These are phyloP conservation scores for Gyromitra esculenta DNA, from an alignment of 2,329 filamentous ascomycete genomes.

Conservation along the genomic window DNA sequence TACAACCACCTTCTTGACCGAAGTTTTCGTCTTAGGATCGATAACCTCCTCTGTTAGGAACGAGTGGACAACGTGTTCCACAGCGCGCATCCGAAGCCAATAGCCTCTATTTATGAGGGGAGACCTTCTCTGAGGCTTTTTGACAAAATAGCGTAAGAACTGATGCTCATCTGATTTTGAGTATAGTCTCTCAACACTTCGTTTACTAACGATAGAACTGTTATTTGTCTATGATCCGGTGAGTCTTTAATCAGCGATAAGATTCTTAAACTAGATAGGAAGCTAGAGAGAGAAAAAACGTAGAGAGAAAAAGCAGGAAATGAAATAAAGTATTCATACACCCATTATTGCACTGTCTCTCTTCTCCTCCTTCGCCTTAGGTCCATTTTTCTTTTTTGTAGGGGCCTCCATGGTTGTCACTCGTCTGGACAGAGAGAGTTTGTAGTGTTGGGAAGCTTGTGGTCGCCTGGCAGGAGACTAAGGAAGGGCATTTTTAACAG, in stretches of 20 bases:
- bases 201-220: conserved; percentile 90
- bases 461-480: conserved; percentile 13
- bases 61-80: conserved; percentile 77
- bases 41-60: conserved; percentile 70
- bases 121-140: conserved; percentile 81
- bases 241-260: conserved; percentile 14
- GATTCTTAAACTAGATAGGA: background rate
- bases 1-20: conserved; percentile 73
- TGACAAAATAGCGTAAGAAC: conserved; percentile 88
- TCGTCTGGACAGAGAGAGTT: conserved; percentile 3
- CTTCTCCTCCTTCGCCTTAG: conserved; percentile 41
- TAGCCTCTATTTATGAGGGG: conserved; percentile 92
- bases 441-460: conserved; percentile 31
- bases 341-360: conserved; percentile 69
- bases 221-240: conserved; percentile 75
- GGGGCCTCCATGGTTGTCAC: conserved; percentile 16
- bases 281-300: background rate
- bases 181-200: conserved; percentile 87
- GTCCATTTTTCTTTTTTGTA: conserved; percentile 37
- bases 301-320: background rate
- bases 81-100: conserved; percentile 82
- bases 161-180: conserved; percentile 74
- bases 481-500: conserved; percentile 25
- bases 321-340: conserved; percentile 61
- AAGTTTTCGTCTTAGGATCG: conserved; percentile 59